Conservation (phyloP, 106 monocot species). For the Alisma plantagoaquatica region DNA sequence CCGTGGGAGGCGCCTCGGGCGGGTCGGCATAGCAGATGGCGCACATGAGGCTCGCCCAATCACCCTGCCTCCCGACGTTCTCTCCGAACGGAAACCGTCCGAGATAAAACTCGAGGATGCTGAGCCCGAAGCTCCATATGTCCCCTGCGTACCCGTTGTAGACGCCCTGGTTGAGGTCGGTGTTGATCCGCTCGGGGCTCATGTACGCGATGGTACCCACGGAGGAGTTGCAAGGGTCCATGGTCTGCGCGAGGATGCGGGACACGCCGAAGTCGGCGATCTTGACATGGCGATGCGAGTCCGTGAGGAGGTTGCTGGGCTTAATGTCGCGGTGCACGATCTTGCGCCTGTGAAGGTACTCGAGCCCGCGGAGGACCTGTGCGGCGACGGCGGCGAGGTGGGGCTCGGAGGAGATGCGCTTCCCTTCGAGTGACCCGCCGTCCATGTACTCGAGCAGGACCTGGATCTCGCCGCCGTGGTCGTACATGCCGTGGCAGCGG, state of each 20-base stretch:
- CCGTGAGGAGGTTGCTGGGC: not conserved
- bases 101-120: constrained; percentile 82
- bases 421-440: constrained; percentile 11
- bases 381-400: constrained; percentile 5
- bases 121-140: constrained; percentile 89
- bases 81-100: constrained; percentile 68
- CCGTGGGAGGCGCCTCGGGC: constrained; percentile 8
- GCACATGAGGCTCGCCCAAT: constrained; percentile 77
- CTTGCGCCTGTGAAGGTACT: constrained; percentile 7
- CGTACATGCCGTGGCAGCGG: constrained; percentile 17
- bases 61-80: constrained; percentile 50
- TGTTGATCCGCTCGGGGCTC: constrained; percentile 10
- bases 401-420: constrained; percentile 3
- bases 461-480: constrained; percentile 17
- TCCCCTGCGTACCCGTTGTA: constrained; percentile 85
- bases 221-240: constrained; percentile 10
- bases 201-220: constrained; percentile 5
- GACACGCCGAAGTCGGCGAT: constrained; percentile 6
- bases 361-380: constrained; percentile 9
- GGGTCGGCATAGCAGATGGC: constrained; percentile 11
- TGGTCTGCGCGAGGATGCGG: constrained; percentile 4
- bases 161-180: constrained; percentile 40
- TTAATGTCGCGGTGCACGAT: constrained; percentile 11
- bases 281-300: not conserved
- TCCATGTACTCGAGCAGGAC: constrained; percentile 19